phyloP scores from a whole-genome alignment of 495 filamentous ascomycete species.

The Talaromyces ruber region DNA sequence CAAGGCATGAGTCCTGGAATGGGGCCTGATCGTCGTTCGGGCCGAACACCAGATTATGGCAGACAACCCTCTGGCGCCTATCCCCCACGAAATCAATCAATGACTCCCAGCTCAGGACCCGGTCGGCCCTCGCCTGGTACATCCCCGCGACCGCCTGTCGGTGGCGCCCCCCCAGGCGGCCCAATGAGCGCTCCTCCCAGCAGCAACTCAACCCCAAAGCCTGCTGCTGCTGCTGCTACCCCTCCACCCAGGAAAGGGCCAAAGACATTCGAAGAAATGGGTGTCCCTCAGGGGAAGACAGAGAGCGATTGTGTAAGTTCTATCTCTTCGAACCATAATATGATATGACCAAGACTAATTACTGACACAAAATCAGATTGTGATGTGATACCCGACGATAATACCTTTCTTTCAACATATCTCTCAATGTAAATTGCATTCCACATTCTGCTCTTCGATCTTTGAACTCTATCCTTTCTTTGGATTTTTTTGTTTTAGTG shows the following conservation, averaged over 20 bases:
- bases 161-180: not conserved
- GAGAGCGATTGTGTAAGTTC: conserved; percentile 85
- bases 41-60: conserved; percentile 7
- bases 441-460: conserved; percentile 7
- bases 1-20: conserved; percentile 20
- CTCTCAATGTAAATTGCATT: conserved; percentile 3
- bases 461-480: not conserved
- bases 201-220: conserved; percentile 16
- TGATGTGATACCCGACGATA: conserved; percentile 49
- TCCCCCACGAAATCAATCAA: conserved; percentile 1
- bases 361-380: conserved; percentile 37
- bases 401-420: conserved; percentile 8
- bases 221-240: conserved; percentile 15
- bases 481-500: conserved; percentile 3
- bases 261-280: conserved; percentile 98
- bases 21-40: conserved; percentile 26
- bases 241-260: conserved; percentile 69
- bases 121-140: conserved; percentile 7
- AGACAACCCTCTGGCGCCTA: not conserved
- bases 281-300: conserved; percentile 69
- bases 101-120: conserved; percentile 1
- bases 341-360: not conserved
- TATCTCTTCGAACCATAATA: not conserved
- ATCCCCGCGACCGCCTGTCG: conserved; percentile 20
- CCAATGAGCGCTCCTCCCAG: conserved; percentile 21